A percentile compares a stretch with the other conserved stretches of the same genome.
These are phyloP conservation scores for Chlorella sp. DNA, from an alignment of 139 green algal genomes.

Conservation along the genomic window DNA sequence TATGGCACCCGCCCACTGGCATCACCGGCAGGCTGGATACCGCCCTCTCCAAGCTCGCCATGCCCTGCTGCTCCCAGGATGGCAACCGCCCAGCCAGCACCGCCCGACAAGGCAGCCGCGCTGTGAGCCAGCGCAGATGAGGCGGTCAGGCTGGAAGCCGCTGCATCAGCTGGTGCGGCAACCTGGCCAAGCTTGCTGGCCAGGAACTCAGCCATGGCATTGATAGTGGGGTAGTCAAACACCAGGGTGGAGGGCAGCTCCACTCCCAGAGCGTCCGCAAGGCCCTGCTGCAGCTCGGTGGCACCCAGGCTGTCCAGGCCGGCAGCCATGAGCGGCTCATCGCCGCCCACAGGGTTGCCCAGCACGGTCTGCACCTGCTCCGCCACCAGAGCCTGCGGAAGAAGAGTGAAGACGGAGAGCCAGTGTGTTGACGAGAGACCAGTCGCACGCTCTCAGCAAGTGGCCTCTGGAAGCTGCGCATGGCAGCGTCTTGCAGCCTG, in stretches of 20 bases:
- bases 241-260: conserved; percentile 67
- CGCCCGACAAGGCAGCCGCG: no score
- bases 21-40: conserved; percentile 27
- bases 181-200: conserved; percentile 1
- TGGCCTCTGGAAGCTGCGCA: no score
- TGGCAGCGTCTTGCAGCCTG: no score
- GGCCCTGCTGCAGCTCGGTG: conserved; percentile 83
- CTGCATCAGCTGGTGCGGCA: neutral
- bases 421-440: no score
- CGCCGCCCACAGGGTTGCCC: conserved; percentile 40
- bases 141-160: neutral
- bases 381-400: conserved; percentile 28
- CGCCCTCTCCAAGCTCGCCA: neutral
- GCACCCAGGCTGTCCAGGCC: conserved; percentile 87
- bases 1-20: conserved; percentile 51
- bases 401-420: neutral
- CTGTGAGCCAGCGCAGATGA: neutral
- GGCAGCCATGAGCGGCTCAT: conserved; percentile 83
- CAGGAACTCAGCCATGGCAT: conserved; percentile 59
- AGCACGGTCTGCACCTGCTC: conserved; percentile 34
- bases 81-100: neutral
- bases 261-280: conserved; percentile 49
- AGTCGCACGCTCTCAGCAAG: no score
- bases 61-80: conserved; percentile 27
- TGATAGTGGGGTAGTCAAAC: conserved; percentile 79